These are phyloP conservation scores for Ottelia alismoides DNA, from an alignment of 106 monocot species.

Conservation along the genomic window DNA sequence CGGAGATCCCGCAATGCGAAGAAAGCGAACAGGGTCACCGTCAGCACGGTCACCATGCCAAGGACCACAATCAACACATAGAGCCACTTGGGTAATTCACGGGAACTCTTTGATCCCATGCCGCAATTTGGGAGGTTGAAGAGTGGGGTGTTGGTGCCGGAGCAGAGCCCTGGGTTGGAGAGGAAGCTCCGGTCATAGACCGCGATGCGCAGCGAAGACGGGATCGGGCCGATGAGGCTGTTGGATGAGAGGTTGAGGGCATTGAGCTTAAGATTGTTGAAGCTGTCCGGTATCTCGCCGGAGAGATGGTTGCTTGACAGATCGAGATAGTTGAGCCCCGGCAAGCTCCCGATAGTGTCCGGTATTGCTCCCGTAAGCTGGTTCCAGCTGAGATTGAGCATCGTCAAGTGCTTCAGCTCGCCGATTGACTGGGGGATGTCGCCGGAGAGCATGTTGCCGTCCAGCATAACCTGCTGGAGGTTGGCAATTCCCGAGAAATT, in stretches of 20 bases:
- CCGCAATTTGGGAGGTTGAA: conserved; percentile 15
- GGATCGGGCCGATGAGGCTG: too few relatives aligned
- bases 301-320: conserved; percentile 55
- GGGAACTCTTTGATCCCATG: neutral
- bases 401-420: conserved; percentile 8
- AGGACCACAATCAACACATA: conserved; percentile 17
- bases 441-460: conserved; percentile 31
- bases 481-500: conserved; percentile 2
- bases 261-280: conserved; percentile 25
- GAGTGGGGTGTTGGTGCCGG: too few relatives aligned
- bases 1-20: too few relatives aligned
- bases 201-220: too few relatives aligned
- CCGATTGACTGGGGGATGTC: conserved; percentile 14
- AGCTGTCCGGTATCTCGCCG: conserved; percentile 25
- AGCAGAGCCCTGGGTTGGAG: conserved; percentile 37
- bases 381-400: conserved; percentile 41
- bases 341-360: conserved; percentile 26
- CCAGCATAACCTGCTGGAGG: conserved; percentile 18
- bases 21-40: too few relatives aligned
- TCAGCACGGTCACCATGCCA: conserved; percentile 4
- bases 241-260: too few relatives aligned
- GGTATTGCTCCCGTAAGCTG: conserved; percentile 52
- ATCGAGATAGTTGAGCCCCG: conserved; percentile 42
- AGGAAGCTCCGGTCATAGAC: conserved; percentile 20
- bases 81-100: conserved; percentile 6